Conservation (phyloP, 1,284 basidiomycete genomes). For the Mycosarcoma maydis region DNA sequence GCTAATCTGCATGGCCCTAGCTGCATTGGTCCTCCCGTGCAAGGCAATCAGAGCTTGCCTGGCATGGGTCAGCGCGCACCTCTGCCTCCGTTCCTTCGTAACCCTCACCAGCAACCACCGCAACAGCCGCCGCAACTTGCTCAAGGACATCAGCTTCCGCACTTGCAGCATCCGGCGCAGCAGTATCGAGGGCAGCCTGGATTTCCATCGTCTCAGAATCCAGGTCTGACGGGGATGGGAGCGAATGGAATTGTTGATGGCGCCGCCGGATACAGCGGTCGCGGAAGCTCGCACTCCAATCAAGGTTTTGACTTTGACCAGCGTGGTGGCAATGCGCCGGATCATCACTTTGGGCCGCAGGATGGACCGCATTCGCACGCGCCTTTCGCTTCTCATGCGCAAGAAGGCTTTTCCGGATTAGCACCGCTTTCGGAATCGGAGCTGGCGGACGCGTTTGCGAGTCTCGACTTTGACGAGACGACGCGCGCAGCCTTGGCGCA, state of each 20-base stretch:
- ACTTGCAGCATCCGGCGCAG: constrained; percentile 18
- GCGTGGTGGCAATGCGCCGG: neutral
- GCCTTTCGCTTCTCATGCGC: constrained; percentile 16
- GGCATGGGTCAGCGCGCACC: constrained; percentile 22
- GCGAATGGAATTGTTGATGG: constrained; percentile 10
- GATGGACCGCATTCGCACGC: constrained; percentile 4
- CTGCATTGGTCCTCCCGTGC: constrained; percentile 1
- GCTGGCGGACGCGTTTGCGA: constrained; percentile 33
- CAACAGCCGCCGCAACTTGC: constrained; percentile 10
- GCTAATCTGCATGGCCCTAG: constrained; percentile 23
- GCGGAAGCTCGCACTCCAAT: constrained; percentile 26
- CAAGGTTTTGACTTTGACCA: constrained; percentile 28
- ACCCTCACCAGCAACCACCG: constrained; percentile 24
- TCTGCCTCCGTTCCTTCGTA: constrained; percentile 31
- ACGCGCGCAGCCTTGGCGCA: constrained; percentile 19
- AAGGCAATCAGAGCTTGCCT: constrained; percentile 3
- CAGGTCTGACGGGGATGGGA: constrained; percentile 9
- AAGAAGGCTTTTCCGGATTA: constrained; percentile 9
- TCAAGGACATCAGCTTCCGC: constrained; percentile 2
- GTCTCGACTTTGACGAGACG: constrained; percentile 37
- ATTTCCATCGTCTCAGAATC: constrained; percentile 5
- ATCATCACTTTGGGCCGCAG: constrained; percentile 3
- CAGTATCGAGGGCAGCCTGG: constrained; percentile 18
- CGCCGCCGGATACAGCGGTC: constrained; percentile 6
- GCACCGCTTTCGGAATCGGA: constrained; percentile 28